phyloP scores from a whole-genome alignment of 164 flowering plant species.

The Dillenia turbinata region DNA sequence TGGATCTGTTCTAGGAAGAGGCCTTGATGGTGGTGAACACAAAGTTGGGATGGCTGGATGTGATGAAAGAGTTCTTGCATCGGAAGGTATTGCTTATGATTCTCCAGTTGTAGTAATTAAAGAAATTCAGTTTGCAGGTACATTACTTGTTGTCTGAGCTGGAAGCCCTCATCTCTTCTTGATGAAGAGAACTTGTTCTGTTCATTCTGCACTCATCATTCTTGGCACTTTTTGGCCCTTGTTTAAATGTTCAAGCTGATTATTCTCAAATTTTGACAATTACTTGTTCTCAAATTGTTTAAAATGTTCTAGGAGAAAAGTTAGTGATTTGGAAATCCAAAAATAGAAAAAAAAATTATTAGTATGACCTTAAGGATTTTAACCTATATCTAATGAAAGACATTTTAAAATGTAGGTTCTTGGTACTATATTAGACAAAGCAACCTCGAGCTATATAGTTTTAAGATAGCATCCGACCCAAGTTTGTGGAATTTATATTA shows the following conservation, averaged over 20 bases:
- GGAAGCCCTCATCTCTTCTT: not conserved
- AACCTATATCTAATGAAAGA: no score
- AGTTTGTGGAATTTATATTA: not conserved
- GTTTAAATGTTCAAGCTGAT: not conserved
- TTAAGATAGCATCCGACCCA: no score
- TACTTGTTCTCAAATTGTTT: no score
- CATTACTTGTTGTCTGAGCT: not conserved
- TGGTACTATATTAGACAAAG: no score
- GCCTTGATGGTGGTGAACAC: not conserved
- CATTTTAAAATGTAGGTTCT: no score
- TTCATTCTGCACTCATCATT: not conserved
- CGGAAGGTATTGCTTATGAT: conserved; percentile 5
- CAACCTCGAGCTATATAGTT: no score
- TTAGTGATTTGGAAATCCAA: no score
- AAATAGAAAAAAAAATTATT: no score
- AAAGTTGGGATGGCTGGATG: conserved; percentile 7
- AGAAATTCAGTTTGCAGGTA: conserved; percentile 18
- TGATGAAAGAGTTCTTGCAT: not conserved
- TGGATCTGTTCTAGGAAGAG: not conserved
- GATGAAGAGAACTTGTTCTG: not conserved
- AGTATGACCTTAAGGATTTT: no score
- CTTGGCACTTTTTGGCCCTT: not conserved
- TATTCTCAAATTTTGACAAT: no score
- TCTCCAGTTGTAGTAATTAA: conserved; percentile 12
- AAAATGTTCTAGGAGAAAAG: no score